phyloP scores from a whole-genome alignment of 345 rosid species.

The Fremontodendron californicum region DNA sequence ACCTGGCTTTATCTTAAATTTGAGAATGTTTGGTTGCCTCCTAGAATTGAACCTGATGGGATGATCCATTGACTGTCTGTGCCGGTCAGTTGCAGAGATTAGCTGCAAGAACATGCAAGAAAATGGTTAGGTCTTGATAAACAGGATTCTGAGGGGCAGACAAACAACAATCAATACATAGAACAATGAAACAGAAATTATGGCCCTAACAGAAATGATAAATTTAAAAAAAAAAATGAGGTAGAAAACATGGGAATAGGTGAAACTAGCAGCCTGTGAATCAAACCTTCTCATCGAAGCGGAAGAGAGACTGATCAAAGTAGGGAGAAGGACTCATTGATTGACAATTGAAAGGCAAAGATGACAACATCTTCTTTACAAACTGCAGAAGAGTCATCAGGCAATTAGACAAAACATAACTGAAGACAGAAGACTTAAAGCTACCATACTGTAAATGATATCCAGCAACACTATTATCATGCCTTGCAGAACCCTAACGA shows the following conservation, averaged over 20 bases:
- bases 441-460: not conserved
- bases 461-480: not conserved
- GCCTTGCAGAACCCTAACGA: not conserved
- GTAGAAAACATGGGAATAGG: slow-evolving; percentile 1
- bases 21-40: slow-evolving; percentile 52
- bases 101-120: slow-evolving; percentile 46
- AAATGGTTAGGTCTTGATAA: not conserved
- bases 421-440: not conserved
- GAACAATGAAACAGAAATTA: not conserved
- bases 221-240: not conserved
- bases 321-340: slow-evolving; percentile 98
- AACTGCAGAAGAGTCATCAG: slow-evolving; percentile 48
- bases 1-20: slow-evolving; percentile 96
- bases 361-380: slow-evolving; percentile 80
- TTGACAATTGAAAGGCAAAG: slow-evolving; percentile 83
- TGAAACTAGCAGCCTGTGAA: slow-evolving; percentile 11
- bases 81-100: slow-evolving; percentile 79
- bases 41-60: slow-evolving; percentile 84
- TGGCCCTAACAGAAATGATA: not conserved
- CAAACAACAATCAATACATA: not conserved
- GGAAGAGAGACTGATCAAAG: slow-evolving; percentile 90
- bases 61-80: slow-evolving; percentile 49
- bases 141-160: not conserved
- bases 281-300: slow-evolving; percentile 88
- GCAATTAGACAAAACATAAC: slow-evolving; percentile 5